Conservation (phyloP, 2,329 filamentous ascomycete genomes). For the Botryotinia narcissicola region DNA sequence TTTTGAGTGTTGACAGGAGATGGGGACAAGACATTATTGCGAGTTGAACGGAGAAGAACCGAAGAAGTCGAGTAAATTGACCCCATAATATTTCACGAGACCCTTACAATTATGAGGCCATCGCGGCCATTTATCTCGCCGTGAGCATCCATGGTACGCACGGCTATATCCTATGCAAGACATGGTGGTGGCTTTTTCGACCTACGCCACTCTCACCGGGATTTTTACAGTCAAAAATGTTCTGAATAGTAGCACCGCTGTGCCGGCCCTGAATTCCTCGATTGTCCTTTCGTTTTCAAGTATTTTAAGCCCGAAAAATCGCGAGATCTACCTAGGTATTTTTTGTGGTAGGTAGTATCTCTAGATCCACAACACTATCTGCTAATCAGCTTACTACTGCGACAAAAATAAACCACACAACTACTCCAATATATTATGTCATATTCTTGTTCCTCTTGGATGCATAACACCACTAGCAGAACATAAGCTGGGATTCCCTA, state of each 20-base stretch:
- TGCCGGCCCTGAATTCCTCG: not conserved
- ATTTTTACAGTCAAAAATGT: not conserved
- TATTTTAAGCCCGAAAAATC: not conserved
- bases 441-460: not conserved
- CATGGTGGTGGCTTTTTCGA: not conserved
- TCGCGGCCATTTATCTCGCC: slow-evolving; percentile 7
- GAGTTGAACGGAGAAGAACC: slow-evolving; percentile 8
- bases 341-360: not conserved
- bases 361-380: not conserved
- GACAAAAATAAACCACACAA: slow-evolving; percentile 12
- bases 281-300: not conserved
- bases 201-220: slow-evolving; percentile 1
- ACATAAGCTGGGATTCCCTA: slow-evolving; percentile 9
- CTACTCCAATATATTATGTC: not conserved
- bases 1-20: not conserved
- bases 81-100: not conserved
- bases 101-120: slow-evolving; percentile 1
- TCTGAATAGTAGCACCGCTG: not conserved
- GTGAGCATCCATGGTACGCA: slow-evolving; percentile 10
- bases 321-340: not conserved
- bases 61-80: slow-evolving; percentile 8
- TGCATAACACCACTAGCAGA: slow-evolving; percentile 2
- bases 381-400: slow-evolving; percentile 3
- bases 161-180: slow-evolving; percentile 16
- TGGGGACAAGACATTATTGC: not conserved